These are phyloP conservation scores for Guillardia theta DNA, from an alignment of 78 protist species.

Conservation along the genomic window DNA sequence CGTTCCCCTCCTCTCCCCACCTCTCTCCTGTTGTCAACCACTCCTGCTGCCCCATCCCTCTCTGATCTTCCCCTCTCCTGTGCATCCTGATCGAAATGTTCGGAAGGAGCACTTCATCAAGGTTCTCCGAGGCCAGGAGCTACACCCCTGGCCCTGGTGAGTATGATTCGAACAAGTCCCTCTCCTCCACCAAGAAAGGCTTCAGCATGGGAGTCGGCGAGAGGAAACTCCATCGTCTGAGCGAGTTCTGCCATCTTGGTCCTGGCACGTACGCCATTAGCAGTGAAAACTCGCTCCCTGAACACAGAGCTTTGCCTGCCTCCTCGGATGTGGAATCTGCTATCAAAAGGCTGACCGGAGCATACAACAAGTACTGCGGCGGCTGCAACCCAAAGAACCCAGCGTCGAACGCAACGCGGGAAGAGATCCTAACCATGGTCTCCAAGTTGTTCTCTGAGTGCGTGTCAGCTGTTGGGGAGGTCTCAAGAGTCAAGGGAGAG, in stretches of 20 bases:
- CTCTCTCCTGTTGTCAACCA: too few species aligned
- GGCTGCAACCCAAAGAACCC: too few species aligned
- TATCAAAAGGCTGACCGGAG: background rate
- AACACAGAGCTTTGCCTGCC: too few species aligned
- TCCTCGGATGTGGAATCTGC: background rate
- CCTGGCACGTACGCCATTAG: background rate
- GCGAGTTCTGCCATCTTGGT: background rate
- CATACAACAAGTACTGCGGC: background rate
- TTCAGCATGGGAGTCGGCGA: background rate
- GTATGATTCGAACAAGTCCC: background rate
- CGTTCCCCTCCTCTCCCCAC: too few species aligned
- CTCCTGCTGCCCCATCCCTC: too few species aligned
- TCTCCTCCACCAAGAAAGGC: background rate
- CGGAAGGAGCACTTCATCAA: too few species aligned
- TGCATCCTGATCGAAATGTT: too few species aligned
- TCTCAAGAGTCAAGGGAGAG: background rate
- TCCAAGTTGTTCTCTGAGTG: background rate
- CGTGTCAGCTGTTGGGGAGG: background rate
- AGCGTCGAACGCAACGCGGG: background rate
- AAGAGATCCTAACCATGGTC: background rate
- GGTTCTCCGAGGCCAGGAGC: background rate
- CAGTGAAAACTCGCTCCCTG: background rate
- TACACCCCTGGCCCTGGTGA: constrained; percentile 32
- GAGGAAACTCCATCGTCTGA: background rate
- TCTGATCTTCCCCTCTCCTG: too few species aligned